These are phyloP conservation scores for Marasmius tenuissimus DNA, from an alignment of 1,284 basidiomycete species.

Conservation along the genomic window DNA sequence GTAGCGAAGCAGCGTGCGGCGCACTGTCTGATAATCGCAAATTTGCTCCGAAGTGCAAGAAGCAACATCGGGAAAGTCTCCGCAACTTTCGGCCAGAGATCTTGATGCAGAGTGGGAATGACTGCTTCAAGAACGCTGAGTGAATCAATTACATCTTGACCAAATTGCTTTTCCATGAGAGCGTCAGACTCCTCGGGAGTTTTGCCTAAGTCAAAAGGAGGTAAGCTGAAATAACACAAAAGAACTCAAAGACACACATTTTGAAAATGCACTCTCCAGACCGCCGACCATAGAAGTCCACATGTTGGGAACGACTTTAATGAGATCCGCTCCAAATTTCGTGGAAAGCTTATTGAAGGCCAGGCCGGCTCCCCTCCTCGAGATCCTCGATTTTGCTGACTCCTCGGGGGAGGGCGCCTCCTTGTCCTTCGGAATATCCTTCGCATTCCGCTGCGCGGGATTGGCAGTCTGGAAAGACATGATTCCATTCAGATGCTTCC, in stretches of 20 bases:
- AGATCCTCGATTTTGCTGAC: constrained; percentile 54
- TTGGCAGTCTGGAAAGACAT: constrained; percentile 59
- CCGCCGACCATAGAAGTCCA: constrained; percentile 92
- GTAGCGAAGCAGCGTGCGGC: constrained; percentile 88
- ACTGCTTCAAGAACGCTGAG: constrained; percentile 88
- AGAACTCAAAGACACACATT: constrained; percentile 44
- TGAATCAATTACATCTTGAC: constrained; percentile 93
- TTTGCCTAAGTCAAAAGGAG: constrained; percentile 32
- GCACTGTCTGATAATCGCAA: constrained; percentile 86
- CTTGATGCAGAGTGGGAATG: constrained; percentile 72
- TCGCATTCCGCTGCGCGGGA: constrained; percentile 36
- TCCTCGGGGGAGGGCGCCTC: constrained; percentile 47
- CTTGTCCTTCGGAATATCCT: constrained; percentile 32
- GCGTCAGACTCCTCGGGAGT: constrained; percentile 56
- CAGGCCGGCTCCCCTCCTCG: constrained; percentile 81
- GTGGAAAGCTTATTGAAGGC: constrained; percentile 82
- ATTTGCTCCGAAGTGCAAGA: constrained; percentile 78
- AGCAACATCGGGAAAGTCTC: constrained; percentile 79
- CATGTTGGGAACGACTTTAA: constrained; percentile 85
- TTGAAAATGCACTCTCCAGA: constrained; percentile 66
- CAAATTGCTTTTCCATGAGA: constrained; percentile 69
- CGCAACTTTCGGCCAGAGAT: constrained; percentile 68
- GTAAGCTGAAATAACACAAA: constrained; percentile 4
- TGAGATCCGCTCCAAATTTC: constrained; percentile 74
- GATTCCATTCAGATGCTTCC: constrained; percentile 70